Evolutionary conservation across 1,139 yeast species (phyloP).

Genomic region (Suhomyces guaymorum): DNA sequence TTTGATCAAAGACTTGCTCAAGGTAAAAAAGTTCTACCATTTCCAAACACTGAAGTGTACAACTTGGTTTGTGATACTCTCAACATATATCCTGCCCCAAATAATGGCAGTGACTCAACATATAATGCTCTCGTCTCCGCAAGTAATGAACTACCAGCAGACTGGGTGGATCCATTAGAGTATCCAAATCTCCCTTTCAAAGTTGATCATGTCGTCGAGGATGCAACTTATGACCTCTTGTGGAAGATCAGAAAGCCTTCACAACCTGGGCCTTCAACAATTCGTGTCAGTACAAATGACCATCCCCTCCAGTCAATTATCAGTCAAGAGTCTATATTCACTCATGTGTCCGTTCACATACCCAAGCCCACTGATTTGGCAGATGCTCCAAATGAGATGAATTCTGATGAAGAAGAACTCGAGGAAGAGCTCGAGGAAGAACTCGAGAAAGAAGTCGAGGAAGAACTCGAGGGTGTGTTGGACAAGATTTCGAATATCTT

Average conservation of each 20-base stretch:
- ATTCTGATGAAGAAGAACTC: conserved; percentile 6
- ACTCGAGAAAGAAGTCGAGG: conserved; percentile 18
- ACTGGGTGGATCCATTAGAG: conserved; percentile 54
- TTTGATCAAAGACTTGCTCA: conserved; percentile 39
- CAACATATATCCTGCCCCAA: conserved; percentile 54
- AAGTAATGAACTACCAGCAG: conserved; percentile 37
- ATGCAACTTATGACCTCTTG: conserved; percentile 56
- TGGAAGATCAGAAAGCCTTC: conserved; percentile 22
- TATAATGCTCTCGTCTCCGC: conserved; percentile 22
- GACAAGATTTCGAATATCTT: conserved; percentile 28
- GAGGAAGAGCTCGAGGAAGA: conserved; percentile 13
- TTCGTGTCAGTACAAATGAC: conserved; percentile 22
- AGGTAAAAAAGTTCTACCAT: conserved; percentile 54
- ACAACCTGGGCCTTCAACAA: conserved; percentile 16
- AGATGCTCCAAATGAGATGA: conserved; percentile 10
- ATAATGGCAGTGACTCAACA: conserved; percentile 52
- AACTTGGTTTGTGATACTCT: conserved; percentile 72
- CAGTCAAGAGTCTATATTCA: conserved; percentile 27
- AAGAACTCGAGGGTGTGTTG: conserved; percentile 30
- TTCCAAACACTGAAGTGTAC: conserved; percentile 72
- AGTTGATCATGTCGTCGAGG: conserved; percentile 47
- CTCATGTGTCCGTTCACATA: conserved; percentile 23
- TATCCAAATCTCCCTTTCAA: conserved; percentile 62
- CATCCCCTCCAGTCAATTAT: conserved; percentile 30
- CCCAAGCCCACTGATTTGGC: conserved; percentile 41